Evolutionary conservation across 306 rosid genomes (phyloP).

Genomic region (Mimosa pudica): DNA sequence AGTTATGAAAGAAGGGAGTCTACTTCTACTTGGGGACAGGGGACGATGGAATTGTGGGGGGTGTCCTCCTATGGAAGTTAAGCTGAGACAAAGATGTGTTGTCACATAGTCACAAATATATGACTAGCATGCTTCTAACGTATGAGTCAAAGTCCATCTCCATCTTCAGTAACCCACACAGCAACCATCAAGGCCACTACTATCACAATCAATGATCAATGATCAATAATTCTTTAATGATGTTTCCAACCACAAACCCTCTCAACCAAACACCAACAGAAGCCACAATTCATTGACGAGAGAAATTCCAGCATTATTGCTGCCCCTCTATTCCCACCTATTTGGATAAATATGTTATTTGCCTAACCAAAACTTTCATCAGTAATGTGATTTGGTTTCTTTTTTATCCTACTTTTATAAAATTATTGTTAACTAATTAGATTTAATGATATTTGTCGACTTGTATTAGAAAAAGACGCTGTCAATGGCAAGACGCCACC

Average conservation of each 20-base stretch:
- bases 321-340: not conserved
- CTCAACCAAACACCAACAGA: not conserved
- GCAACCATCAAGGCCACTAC: not conserved
- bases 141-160: not conserved
- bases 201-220: not conserved
- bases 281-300: not conserved
- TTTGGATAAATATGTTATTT: no score
- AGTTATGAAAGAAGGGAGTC: no score
- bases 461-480: not conserved
- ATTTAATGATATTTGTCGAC: not conserved
- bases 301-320: not conserved
- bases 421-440: no score
- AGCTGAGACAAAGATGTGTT: no score
- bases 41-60: no score
- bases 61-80: no score
- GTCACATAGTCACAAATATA: no score
- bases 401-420: no score
- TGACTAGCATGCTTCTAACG: not conserved
- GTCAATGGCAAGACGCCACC: not conserved
- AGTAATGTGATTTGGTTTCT: no score
- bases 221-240: no score
- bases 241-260: not conserved
- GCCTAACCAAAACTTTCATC: no score
- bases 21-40: no score
- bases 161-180: not conserved